A percentile compares a stretch with the other conserved stretches of the same genome.
These are phyloP conservation scores for Maudiozyma serrabonitensis DNA, from an alignment of 805 yeast species.

Conservation along the genomic window DNA sequence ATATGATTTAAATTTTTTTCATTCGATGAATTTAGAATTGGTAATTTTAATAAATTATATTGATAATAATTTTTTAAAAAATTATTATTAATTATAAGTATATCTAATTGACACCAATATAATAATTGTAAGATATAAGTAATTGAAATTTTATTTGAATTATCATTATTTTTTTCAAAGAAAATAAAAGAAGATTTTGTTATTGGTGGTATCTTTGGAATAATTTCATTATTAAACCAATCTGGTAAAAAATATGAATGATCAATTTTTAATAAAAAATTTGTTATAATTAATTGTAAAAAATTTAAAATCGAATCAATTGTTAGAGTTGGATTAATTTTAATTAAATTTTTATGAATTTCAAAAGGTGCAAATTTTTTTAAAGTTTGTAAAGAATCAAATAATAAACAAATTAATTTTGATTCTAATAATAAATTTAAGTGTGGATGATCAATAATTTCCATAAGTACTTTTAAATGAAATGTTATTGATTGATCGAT, in stretches of 20 bases:
- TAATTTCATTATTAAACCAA: conserved; percentile 18
- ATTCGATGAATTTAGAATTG: conserved; percentile 1
- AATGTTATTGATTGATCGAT: conserved; percentile 3
- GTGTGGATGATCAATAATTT: conserved; percentile 28
- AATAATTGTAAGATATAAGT: conserved; percentile 5
- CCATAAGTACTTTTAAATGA: conserved; percentile 23
- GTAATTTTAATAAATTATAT: conserved; percentile 7
- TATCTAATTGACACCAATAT: conserved; percentile 11
- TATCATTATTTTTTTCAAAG: conserved; percentile 1
- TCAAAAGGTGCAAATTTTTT: conserved; percentile 5
- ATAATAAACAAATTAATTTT: conserved; percentile 13
- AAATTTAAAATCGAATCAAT: conserved; percentile 19
- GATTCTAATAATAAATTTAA: conserved; percentile 19
- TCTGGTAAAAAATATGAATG: conserved; percentile 6
- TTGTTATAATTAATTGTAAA: conserved; percentile 17
- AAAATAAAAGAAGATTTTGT: conserved; percentile 24
- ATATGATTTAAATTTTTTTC: conserved; percentile 11
- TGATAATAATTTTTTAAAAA: conserved; percentile 12
- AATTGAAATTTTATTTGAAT: background rate
- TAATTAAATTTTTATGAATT: conserved; percentile 15
- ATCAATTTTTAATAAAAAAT: conserved; percentile 12
- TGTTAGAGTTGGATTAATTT: conserved; percentile 19
- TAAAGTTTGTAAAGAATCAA: conserved; percentile 12
- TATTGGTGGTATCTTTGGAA: conserved; percentile 26
- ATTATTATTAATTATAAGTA: conserved; percentile 9